Conservation (phyloP, 176 grass and related monocot genomes). For the Ampelocalamus luodianensis region DNA sequence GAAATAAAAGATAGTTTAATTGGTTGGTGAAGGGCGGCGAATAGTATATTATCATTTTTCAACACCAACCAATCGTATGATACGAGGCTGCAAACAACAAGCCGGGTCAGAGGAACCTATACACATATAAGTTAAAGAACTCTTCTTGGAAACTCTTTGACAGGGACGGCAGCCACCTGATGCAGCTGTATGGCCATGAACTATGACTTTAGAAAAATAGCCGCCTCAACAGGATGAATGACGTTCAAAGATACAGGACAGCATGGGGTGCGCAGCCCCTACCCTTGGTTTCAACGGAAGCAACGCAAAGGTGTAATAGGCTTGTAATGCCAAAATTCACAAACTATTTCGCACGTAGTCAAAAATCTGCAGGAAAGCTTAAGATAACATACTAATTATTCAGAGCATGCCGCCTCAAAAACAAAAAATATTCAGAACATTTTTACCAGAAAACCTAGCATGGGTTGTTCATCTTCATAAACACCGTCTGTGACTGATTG, state of each 20-base stretch:
- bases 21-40: slow-evolving; percentile 24
- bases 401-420: not conserved
- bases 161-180: not conserved
- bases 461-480: not conserved
- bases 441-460: not conserved
- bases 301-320: not conserved
- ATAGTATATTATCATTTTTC: slow-evolving; percentile 13
- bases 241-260: not conserved
- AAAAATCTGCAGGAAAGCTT: not conserved
- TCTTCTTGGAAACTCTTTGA: slow-evolving; percentile 6
- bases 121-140: not conserved
- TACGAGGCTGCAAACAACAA: not conserved
- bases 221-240: slow-evolving; percentile 19
- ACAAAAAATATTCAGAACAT: not conserved
- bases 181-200: not conserved
- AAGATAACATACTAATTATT: slow-evolving; percentile 14
- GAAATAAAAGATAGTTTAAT: not conserved
- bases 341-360: not conserved
- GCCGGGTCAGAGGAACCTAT: not conserved
- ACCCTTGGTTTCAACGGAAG: not conserved
- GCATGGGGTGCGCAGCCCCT: not conserved
- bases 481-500: not conserved
- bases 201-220: slow-evolving; percentile 16
- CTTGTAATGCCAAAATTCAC: not conserved
- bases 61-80: not conserved